Evolutionary conservation across 2,329 filamentous ascomycete species (phyloP).

Genomic region (Penicillium expansum): DNA sequence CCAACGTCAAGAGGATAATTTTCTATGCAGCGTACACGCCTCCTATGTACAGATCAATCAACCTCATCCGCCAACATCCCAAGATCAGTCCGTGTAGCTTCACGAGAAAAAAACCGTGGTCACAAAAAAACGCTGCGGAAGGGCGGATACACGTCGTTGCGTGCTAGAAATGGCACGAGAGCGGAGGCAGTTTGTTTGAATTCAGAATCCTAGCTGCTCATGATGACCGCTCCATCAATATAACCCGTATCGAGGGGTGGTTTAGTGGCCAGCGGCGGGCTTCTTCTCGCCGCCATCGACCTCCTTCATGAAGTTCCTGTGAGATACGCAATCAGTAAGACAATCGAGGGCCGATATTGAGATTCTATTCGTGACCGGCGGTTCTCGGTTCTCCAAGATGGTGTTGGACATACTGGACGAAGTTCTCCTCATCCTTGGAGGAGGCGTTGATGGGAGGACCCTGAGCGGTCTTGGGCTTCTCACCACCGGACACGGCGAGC

Average conservation of each 20-base stretch:
- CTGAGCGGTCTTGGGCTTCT: constrained; percentile 34
- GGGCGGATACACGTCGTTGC: constrained; percentile 13
- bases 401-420: constrained; percentile 58
- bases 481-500: constrained; percentile 46
- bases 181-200: constrained; percentile 16
- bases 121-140: constrained; percentile 2
- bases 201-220: constrained; percentile 14
- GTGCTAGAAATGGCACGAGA: constrained; percentile 13
- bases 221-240: constrained; percentile 17
- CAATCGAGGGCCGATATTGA: not conserved
- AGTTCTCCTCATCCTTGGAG: constrained; percentile 67
- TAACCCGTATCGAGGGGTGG: constrained; percentile 11
- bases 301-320: constrained; percentile 52
- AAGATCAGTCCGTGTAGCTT: constrained; percentile 13
- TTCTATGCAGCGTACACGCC: constrained; percentile 30
- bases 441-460: constrained; percentile 61
- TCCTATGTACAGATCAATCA: constrained; percentile 29
- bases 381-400: not conserved
- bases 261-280: constrained; percentile 34
- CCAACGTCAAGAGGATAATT: constrained; percentile 14
- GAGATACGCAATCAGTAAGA: not conserved
- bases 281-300: constrained; percentile 50
- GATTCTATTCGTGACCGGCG: not conserved
- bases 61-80: constrained; percentile 17
- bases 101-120: constrained; percentile 4